phyloP scores from a whole-genome alignment of 768 basidiomycete species.

The Termitomyces sp. region DNA sequence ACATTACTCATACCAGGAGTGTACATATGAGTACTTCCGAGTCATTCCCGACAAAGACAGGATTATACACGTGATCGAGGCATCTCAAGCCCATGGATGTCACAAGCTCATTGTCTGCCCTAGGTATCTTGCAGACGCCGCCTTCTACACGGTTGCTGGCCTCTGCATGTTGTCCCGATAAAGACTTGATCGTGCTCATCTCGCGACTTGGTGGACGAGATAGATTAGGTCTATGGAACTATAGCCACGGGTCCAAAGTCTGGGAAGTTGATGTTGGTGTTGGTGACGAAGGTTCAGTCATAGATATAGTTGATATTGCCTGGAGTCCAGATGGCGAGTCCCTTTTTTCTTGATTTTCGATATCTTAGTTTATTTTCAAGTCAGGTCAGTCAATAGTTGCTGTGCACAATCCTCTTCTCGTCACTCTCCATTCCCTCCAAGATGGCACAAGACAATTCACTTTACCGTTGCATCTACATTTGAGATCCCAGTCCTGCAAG shows the following conservation, averaged over 20 bases:
- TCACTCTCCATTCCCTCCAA: slow-evolving; percentile 75
- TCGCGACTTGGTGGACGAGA: slow-evolving; percentile 65
- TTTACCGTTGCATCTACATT: slow-evolving; percentile 29
- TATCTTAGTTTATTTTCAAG: slow-evolving; percentile 6
- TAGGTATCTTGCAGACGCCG: slow-evolving; percentile 54
- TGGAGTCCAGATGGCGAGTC: slow-evolving; percentile 81
- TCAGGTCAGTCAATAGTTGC: slow-evolving; percentile 69
- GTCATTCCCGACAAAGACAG: too few relatives aligned
- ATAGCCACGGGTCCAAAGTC: slow-evolving; percentile 66
- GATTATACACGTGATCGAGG: neutral
- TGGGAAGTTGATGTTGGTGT: slow-evolving; percentile 75
- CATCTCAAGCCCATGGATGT: slow-evolving; percentile 6
- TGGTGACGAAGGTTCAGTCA: slow-evolving; percentile 29
- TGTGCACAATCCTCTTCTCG: slow-evolving; percentile 58
- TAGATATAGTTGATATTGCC: slow-evolving; percentile 52
- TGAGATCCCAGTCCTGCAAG: slow-evolving; percentile 15
- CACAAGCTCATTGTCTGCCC: slow-evolving; percentile 45
- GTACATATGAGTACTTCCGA: neutral
- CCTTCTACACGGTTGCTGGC: slow-evolving; percentile 51
- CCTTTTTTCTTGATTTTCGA: neutral
- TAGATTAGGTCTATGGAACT: slow-evolving; percentile 72
- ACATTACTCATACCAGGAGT: too few relatives aligned
- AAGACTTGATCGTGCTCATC: slow-evolving; percentile 68
- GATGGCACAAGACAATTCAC: slow-evolving; percentile 57
- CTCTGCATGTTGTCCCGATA: slow-evolving; percentile 80